A percentile compares a stretch with the other conserved stretches of the same genome.
These are phyloP conservation scores for Aspergillus floridensis DNA, from an alignment of 2,329 filamentous ascomycete genomes.

Conservation along the genomic window DNA sequence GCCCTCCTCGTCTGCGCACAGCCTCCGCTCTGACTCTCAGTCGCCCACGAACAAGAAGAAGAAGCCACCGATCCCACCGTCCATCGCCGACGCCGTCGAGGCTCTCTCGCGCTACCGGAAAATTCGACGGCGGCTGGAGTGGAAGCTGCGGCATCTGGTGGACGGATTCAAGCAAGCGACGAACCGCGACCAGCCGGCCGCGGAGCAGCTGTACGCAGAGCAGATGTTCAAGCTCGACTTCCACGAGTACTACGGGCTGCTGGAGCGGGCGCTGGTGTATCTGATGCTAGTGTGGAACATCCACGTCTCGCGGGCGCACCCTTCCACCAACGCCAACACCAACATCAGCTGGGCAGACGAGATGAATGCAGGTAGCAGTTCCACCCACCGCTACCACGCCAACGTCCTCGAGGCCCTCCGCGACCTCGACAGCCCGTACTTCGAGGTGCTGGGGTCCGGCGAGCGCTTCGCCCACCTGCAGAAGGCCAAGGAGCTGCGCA, in stretches of 20 bases:
- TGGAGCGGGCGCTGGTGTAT: slow-evolving; percentile 68
- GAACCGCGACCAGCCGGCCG: slow-evolving; percentile 24
- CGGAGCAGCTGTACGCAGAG: slow-evolving; percentile 46
- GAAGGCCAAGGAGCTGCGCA: slow-evolving; percentile 67
- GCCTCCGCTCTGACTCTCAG: no score
- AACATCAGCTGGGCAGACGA: neutral
- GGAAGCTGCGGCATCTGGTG: slow-evolving; percentile 63
- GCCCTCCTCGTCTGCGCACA: neutral
- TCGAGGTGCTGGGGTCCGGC: slow-evolving; percentile 54
- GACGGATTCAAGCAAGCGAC: slow-evolving; percentile 55
- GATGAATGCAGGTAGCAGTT: neutral
- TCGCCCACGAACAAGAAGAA: neutral
- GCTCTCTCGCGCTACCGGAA: slow-evolving; percentile 60
- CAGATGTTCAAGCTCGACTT: slow-evolving; percentile 77
- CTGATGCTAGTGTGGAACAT: slow-evolving; percentile 65
- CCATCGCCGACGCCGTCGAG: slow-evolving; percentile 26
- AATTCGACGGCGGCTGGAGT: slow-evolving; percentile 59
- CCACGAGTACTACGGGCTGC: slow-evolving; percentile 70
- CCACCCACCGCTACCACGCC: slow-evolving; percentile 62
- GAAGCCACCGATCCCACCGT: neutral
- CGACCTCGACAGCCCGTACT: slow-evolving; percentile 56
- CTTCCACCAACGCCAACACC: slow-evolving; percentile 1
- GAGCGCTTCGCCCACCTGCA: slow-evolving; percentile 59
- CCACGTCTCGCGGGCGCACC: slow-evolving; percentile 42
- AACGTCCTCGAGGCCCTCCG: slow-evolving; percentile 66